These are phyloP conservation scores for Davidsoniella virescens DNA, from an alignment of 2,329 filamentous ascomycete species.

Conservation along the genomic window DNA sequence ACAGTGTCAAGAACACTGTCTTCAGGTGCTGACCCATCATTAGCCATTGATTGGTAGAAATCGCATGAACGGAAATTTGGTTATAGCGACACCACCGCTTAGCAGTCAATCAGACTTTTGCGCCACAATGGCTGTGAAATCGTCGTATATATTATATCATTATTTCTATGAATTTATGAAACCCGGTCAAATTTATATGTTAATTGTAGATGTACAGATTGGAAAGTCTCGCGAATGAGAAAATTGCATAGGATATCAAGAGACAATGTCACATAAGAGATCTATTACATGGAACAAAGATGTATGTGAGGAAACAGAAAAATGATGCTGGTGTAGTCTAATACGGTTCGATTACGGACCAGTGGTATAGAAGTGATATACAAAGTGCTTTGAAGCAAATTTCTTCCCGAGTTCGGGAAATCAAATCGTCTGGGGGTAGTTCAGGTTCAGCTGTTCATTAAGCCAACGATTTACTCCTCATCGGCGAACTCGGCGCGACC, in stretches of 20 bases:
- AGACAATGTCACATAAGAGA: background rate
- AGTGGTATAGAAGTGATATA: constrained; percentile 12
- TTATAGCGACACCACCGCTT: too few species aligned
- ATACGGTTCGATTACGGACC: constrained; percentile 6
- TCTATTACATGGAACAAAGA: background rate
- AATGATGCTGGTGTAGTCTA: constrained; percentile 10
- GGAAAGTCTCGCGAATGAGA: too few species aligned
- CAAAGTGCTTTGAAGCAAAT: constrained; percentile 10
- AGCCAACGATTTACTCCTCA: constrained; percentile 16
- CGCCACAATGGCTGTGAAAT: too few species aligned
- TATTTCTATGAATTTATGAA: too few species aligned
- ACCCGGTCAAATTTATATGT: too few species aligned
- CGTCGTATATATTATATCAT: too few species aligned
- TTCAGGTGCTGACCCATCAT: constrained; percentile 3
- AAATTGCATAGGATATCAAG: background rate
- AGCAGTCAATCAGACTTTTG: too few species aligned
- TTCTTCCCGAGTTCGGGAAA: background rate
- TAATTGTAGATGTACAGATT: too few species aligned
- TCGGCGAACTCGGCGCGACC: constrained; percentile 41
- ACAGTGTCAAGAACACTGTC: background rate
- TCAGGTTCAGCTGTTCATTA: background rate
- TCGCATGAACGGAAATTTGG: too few species aligned
- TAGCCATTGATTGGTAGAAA: constrained; percentile 1
- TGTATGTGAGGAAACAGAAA: background rate
- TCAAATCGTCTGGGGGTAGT: constrained; percentile 1